Evolutionary conservation across 2,329 filamentous ascomycete genomes (phyloP).

Genomic region (Metarhizium robertsii): DNA sequence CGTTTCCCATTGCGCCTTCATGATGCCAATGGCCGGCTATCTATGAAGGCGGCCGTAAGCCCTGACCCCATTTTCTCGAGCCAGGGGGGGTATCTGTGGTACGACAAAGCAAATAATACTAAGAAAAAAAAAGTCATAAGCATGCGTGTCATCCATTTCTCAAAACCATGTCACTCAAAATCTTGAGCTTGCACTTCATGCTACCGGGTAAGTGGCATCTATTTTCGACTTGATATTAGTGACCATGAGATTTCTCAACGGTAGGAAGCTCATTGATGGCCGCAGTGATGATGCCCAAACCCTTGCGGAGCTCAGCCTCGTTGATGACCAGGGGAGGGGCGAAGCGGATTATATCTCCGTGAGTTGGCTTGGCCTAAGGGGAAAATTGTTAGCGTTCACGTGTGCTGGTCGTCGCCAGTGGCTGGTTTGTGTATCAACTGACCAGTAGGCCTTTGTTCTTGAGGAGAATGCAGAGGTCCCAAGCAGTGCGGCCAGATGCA

Average conservation of each 20-base stretch:
- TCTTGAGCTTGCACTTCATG: slow-evolving; percentile 14
- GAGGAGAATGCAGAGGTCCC: slow-evolving; percentile 92
- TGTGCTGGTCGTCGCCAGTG: background rate
- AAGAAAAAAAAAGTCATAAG: background rate
- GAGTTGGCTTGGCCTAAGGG: slow-evolving; percentile 85
- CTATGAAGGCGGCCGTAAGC: slow-evolving; percentile 3
- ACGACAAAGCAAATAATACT: slow-evolving; percentile 2
- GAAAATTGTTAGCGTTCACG: background rate
- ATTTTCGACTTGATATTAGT: slow-evolving; percentile 16
- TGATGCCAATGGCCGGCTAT: slow-evolving; percentile 2
- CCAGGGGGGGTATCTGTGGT: slow-evolving; percentile 6
- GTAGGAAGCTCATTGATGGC: slow-evolving; percentile 73
- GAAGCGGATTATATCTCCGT: slow-evolving; percentile 96
- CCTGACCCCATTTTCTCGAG: background rate
- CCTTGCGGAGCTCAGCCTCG: slow-evolving; percentile 72
- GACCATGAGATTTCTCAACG: slow-evolving; percentile 27
- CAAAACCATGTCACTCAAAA: slow-evolving; percentile 8
- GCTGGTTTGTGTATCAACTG: slow-evolving; percentile 25
- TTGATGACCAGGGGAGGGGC: slow-evolving; percentile 95
- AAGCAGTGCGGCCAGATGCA: slow-evolving; percentile 77
- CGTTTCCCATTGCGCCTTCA: slow-evolving; percentile 4
- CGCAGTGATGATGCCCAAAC: slow-evolving; percentile 71
- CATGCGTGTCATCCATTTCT: background rate
- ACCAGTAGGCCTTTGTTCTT: slow-evolving; percentile 93
- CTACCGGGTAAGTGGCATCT: background rate